Conservation (phyloP, 2,329 filamentous ascomycete genomes). For the Elsinoe australis region DNA sequence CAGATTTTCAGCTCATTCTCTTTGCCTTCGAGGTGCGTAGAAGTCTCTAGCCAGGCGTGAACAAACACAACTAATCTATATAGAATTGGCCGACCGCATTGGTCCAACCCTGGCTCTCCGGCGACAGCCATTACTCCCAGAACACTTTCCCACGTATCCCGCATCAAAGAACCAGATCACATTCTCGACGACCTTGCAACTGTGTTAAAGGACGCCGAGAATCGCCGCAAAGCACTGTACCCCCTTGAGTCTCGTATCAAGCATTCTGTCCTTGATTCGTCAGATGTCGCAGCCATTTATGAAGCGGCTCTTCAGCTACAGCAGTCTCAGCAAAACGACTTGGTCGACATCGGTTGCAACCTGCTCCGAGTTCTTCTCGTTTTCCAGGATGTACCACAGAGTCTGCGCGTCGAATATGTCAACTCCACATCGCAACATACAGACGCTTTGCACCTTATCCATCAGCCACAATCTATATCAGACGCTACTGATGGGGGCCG, state of each 20-base stretch:
- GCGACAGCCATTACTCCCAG: background rate
- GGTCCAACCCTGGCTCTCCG: constrained; percentile 1
- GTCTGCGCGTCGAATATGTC: constrained; percentile 8
- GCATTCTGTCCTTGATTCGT: background rate
- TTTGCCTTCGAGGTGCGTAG: constrained; percentile 12
- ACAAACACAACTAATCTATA: too few relatives aligned
- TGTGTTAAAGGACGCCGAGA: background rate
- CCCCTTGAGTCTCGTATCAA: background rate
- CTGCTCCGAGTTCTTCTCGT: constrained; percentile 2
- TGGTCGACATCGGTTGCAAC: constrained; percentile 3
- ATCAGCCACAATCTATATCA: constrained; percentile 1
- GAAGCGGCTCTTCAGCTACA: background rate
- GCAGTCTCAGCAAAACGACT: background rate
- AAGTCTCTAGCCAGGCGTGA: too few relatives aligned
- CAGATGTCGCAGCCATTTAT: constrained; percentile 8
- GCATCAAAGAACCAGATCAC: background rate
- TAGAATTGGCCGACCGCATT: background rate
- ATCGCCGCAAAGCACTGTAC: background rate
- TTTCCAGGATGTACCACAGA: constrained; percentile 10
- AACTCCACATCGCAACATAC: background rate
- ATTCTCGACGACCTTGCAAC: background rate
- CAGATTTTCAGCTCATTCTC: constrained; percentile 16
- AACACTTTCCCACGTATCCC: background rate
- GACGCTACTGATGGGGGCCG: constrained; percentile 11
- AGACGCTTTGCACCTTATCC: background rate